Conservation (phyloP, 2,329 filamentous ascomycete species). For the Fusarium paranaense region DNA sequence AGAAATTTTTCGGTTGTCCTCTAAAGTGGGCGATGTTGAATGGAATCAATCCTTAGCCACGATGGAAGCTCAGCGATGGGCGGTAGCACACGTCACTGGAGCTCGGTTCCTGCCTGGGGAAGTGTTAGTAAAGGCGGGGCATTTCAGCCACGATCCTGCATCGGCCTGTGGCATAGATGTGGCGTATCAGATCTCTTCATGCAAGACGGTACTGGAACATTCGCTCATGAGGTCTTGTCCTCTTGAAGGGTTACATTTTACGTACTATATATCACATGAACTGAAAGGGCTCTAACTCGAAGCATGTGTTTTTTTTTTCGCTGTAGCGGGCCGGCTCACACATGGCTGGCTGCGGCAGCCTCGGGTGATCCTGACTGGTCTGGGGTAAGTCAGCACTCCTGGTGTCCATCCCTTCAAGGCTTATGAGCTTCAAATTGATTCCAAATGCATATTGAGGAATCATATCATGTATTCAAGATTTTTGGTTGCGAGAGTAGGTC, state of each 20-base stretch:
- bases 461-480: neutral
- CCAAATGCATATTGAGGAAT: neutral
- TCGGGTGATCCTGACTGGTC: neutral
- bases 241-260: neutral
- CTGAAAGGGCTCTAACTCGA: neutral
- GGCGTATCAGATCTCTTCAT: neutral
- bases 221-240: neutral
- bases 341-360: neutral
- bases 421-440: neutral
- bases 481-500: neutral
- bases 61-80: constrained; percentile 21
- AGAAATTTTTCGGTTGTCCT: neutral
- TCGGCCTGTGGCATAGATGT: constrained; percentile 12
- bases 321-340: neutral
- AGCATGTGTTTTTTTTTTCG: neutral
- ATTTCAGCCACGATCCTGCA: constrained; percentile 1
- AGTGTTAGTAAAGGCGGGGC: constrained; percentile 17
- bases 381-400: neutral
- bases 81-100: constrained; percentile 34
- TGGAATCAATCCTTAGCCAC: constrained; percentile 7
- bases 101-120: constrained; percentile 26
- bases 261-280: neutral
- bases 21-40: constrained; percentile 1
- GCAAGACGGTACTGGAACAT: neutral
- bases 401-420: neutral